A percentile compares a stretch with the other conserved stretches of the same genome.
Evolutionary conservation across 495 filamentous ascomycete genomes (phyloP).

Genomic region (Hypoxylon perforatum): DNA sequence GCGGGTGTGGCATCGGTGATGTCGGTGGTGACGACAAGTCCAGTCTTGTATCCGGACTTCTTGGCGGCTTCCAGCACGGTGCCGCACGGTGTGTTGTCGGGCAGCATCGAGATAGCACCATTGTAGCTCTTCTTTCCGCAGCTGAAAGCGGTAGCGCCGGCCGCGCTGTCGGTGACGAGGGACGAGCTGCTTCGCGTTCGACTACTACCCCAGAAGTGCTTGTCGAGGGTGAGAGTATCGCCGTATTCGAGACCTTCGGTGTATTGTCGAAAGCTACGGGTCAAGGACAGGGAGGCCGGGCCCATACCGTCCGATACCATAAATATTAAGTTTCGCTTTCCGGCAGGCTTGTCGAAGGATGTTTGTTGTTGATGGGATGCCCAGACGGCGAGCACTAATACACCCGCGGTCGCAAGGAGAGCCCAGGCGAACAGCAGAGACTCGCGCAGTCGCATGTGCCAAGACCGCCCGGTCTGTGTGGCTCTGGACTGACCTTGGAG

Average conservation of each 20-base stretch:
- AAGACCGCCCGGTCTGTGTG: constrained; percentile 33
- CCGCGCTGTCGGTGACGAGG: constrained; percentile 92
- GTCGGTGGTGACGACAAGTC: constrained; percentile 93
- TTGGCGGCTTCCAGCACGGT: constrained; percentile 96
- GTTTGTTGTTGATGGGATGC: constrained; percentile 72
- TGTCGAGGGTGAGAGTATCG: constrained; percentile 81
- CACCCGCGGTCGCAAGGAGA: constrained; percentile 80
- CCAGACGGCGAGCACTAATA: constrained; percentile 79
- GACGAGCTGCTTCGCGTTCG: constrained; percentile 84
- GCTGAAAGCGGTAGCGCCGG: constrained; percentile 94
- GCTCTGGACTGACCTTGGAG: constrained; percentile 39
- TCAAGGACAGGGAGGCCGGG: constrained; percentile 86
- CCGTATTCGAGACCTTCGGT: constrained; percentile 72
- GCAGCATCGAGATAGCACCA: constrained; percentile 89
- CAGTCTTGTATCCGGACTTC: constrained; percentile 88
- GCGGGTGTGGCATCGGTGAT: constrained; percentile 98
- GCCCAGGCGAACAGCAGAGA: constrained; percentile 87
- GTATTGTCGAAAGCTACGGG: constrained; percentile 81
- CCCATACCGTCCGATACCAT: constrained; percentile 99
- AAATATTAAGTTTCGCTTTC: constrained; percentile 93
- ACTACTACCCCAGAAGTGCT: constrained; percentile 87
- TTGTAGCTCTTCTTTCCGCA: constrained; percentile 95
- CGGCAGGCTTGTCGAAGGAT: constrained; percentile 56
- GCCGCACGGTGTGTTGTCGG: constrained; percentile 86
- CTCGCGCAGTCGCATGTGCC: constrained; percentile 56